Percentiles rank a stretch among this genome's conserved stretches.
These are phyloP conservation scores for Penicillium arizonense DNA, from an alignment of 495 filamentous ascomycete species.

Conservation along the genomic window DNA sequence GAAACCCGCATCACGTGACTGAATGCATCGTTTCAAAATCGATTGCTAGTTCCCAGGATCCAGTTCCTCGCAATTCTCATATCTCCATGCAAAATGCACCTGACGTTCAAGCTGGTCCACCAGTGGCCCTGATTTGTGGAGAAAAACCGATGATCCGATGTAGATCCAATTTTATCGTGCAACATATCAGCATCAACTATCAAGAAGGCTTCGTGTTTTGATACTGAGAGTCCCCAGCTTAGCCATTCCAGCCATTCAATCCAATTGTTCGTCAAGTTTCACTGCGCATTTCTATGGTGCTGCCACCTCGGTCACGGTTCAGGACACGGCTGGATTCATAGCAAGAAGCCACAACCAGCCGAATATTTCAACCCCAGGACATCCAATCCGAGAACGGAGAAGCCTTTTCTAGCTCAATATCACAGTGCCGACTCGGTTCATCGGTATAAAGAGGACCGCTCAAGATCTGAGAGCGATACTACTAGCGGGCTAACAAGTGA, in stretches of 20 bases:
- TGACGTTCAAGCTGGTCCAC: slow-evolving; percentile 2
- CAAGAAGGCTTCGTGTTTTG: too few relatives aligned
- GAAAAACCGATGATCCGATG: slow-evolving; percentile 4
- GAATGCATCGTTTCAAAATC: not conserved
- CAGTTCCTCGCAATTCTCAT: not conserved
- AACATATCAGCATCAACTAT: not conserved
- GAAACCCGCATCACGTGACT: too few relatives aligned
- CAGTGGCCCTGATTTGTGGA: not conserved
- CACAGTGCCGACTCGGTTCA: not conserved
- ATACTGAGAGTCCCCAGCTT: too few relatives aligned
- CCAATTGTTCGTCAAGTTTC: not conserved
- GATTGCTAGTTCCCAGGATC: not conserved
- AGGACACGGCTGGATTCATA: too few relatives aligned
- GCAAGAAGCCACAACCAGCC: too few relatives aligned
- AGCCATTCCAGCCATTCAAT: too few relatives aligned
- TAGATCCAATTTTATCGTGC: slow-evolving; percentile 6
- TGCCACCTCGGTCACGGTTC: too few relatives aligned
- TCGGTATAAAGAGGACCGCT: not conserved
- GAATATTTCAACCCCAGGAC: too few relatives aligned
- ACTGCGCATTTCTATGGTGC: too few relatives aligned
- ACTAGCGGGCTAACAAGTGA: not conserved
- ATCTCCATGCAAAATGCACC: not conserved
- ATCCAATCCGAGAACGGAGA: too few relatives aligned
- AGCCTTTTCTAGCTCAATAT: too few relatives aligned
- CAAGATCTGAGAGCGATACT: not conserved